Evolutionary conservation across 1,284 basidiomycete species (phyloP), one percentile per base, ranked within the genome.

Genomic region (Pisolithus thermaeus): DNA sequence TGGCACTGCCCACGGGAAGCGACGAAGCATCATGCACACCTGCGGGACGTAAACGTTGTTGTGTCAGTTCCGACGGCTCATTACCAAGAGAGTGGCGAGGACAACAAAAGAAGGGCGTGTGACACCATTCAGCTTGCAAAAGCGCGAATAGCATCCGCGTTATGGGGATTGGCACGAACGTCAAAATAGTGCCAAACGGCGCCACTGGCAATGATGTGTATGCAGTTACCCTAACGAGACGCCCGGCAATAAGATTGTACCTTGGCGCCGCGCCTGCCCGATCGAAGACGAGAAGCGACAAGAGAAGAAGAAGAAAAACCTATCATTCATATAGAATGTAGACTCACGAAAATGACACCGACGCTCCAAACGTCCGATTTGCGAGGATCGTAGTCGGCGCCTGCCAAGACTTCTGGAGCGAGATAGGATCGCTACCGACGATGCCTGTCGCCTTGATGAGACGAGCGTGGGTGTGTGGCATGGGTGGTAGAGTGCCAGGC

Each of bases 1-100:
- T 22, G 96, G 95, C 53, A 98, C 88, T 72, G 95, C 98, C 97
- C 97, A 99, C 2, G 97, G 97, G 78, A 99, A 99, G 47, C 97
- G 82, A 47, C 96, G 81, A 43, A 99, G 80, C 55, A 97, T 78
- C 97, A 99, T 99, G 76, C 97, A 99, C 1, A 68, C 64, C 64
- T 66, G 43, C 27, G 3, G 11, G 3, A 18, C 32, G 20, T 35
- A 25, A 14, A 18, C 28, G 11, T 12, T 18, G 14, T 22, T 18
- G 14, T 22, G 45, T 67, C 39, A 68, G 63, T 40, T 47, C 32
- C 9, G 11, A 30, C 30, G 30, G 30, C 11, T 30, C 30, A 30
- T 30, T n/a, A 39, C n/a, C 38, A 22, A 39, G 16, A 11, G n/a
- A n/a, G 16, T 39, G 38, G 20, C 20, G 38, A 30, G 30, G 30